Base-by-base conservation (phyloP, 2,329 filamentous ascomycete genomes). In the Endothia cerciana region DNA sequence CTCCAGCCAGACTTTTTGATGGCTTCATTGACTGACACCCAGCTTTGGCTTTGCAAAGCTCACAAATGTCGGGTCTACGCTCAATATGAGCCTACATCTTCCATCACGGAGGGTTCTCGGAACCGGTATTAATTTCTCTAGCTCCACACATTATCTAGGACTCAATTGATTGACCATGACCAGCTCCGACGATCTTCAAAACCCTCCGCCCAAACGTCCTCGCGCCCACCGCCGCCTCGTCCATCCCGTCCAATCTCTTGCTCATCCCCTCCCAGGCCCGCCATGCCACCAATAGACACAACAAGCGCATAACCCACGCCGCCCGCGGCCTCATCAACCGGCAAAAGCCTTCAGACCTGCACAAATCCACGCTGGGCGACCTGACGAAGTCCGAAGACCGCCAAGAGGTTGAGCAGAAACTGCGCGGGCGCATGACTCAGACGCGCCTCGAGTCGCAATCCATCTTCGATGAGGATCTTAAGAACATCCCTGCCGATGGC, bases 1-100 rank as follows among this genome's bases (percentile, higher is more conserved):
- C 51, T 58, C 53, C 53, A 57, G 61, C n/a, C n/a, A 59, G 28
- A 47, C 55, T 58, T 63, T 58, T 63, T 45, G 61, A 63, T 47
- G 55, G 15, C 60, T 56, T 40, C 15, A 13, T 41, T 36, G 40
- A 58, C 28, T 17, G 55, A 22, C n/a, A 25, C n/a, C 10, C 33
- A 6, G 36, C 28, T 40, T 28, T 38, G 25, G 38, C 40, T 38
- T 45, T 57, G 45, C 51, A 19, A 36, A 28, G 61, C 55, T 65
- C 61, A 47, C 65, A 61, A 69, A 68, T 64, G 72, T 70, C 69
- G 70, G 65, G 59, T 60, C 60, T 67, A 65, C 69, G 69, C 69
- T 70, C 73, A 74, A 69, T 74, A 93, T 92, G 90, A 91, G 83
- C 79, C 77, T 90, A 72, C 84, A 85, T 77, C 79, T 88, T 74